Conservation (phyloP, 805 yeast species). For the Candida maris region DNA sequence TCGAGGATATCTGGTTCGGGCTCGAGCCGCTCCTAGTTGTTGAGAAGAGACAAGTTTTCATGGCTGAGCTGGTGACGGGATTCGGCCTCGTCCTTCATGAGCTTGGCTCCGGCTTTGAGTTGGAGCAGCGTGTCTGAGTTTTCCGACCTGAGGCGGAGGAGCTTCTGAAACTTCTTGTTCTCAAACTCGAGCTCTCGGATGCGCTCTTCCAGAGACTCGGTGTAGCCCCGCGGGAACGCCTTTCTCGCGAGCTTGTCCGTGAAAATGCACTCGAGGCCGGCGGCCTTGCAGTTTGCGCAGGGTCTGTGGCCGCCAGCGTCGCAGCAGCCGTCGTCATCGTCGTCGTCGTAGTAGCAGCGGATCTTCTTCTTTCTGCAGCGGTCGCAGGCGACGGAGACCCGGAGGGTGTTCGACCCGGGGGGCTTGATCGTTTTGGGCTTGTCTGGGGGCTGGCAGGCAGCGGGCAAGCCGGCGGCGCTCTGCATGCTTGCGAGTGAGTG, state of each 20-base stretch:
- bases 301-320: conserved; percentile 57
- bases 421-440: conserved; percentile 55
- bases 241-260: conserved; percentile 80
- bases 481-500: too few relatives aligned
- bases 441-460: too few relatives aligned
- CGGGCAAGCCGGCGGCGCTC: too few relatives aligned
- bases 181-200: conserved; percentile 84
- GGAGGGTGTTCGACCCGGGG: conserved; percentile 59
- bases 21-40: conserved; percentile 23
- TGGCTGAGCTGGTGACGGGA: conserved; percentile 19
- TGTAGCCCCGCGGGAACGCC: conserved; percentile 89
- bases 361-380: conserved; percentile 80
- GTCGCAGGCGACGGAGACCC: conserved; percentile 91
- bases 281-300: conserved; percentile 79
- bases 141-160: conserved; percentile 50
- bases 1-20: conserved; percentile 36
- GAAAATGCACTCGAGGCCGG: conserved; percentile 86
- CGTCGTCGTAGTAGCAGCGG: conserved; percentile 46
- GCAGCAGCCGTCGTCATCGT: conserved; percentile 11
- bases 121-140: neutral
- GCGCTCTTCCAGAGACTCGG: conserved; percentile 84
- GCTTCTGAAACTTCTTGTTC: conserved; percentile 62
- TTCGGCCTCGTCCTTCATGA: conserved; percentile 1
- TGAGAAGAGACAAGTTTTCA: conserved; percentile 29
- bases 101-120: neutral